Percentiles rank a stretch among this genome's conserved stretches.
Evolutionary conservation across 2,329 filamentous ascomycete species (phyloP).

Genomic region (Aspergillus sp.): DNA sequence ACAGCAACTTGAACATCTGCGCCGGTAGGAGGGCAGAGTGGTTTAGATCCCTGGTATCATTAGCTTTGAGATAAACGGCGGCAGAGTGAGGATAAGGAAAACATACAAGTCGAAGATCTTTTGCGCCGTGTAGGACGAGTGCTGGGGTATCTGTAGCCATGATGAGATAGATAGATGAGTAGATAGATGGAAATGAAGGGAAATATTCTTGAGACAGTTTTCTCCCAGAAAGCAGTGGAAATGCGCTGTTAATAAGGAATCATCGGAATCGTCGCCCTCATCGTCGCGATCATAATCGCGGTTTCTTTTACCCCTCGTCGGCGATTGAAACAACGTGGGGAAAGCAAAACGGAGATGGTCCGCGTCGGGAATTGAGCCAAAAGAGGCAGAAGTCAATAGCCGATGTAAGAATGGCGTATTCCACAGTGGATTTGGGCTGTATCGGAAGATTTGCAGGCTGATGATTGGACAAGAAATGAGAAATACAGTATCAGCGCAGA

Average conservation of each 20-base stretch:
- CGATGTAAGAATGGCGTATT: conserved; percentile 3
- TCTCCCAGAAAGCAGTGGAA: background rate
- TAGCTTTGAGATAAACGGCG: conserved; percentile 2
- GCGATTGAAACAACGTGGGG: conserved; percentile 1
- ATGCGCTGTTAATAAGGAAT: too few species aligned
- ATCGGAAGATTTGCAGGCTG: too few species aligned
- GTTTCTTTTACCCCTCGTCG: conserved; percentile 1
- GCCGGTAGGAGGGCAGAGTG: conserved; percentile 41
- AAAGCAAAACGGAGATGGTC: background rate
- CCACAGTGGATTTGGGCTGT: conserved; percentile 3
- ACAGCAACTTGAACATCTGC: conserved; percentile 61
- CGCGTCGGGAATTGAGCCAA: conserved; percentile 8
- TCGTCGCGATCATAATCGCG: too few species aligned
- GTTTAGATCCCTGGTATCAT: conserved; percentile 48
- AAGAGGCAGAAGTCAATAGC: conserved; percentile 9
- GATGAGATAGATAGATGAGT: conserved; percentile 2
- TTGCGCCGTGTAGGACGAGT: conserved; percentile 57
- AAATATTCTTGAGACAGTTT: background rate
- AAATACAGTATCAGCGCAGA: too few species aligned
- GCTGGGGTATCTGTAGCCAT: conserved; percentile 29
- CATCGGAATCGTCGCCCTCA: too few species aligned
- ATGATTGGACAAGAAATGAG: too few species aligned
- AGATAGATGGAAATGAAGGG: conserved; percentile 1
- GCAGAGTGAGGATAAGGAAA: background rate
- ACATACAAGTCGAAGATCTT: conserved; percentile 55